phyloP scores from a whole-genome alignment of 2,329 filamentous ascomycete species.

The Xylaria sp. region DNA sequence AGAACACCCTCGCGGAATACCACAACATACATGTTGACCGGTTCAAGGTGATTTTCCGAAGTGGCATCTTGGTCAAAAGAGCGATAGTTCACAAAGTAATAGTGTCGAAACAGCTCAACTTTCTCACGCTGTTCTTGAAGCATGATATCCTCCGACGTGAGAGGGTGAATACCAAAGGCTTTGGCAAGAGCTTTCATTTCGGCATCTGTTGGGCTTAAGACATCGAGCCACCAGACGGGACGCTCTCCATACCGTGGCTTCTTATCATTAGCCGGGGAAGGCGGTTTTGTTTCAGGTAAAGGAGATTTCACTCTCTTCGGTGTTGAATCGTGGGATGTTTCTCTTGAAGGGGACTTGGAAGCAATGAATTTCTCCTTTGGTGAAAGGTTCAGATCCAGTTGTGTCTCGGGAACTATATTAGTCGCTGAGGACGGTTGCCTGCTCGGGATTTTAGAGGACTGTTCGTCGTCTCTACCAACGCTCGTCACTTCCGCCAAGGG shows the following conservation, averaged over 20 bases:
- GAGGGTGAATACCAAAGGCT: constrained; percentile 91
- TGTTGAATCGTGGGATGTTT: constrained; percentile 32
- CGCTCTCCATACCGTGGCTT: constrained; percentile 71
- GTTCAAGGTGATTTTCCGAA: constrained; percentile 89
- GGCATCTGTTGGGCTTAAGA: constrained; percentile 85
- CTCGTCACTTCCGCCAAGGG: constrained; percentile 39
- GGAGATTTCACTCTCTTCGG: constrained; percentile 35
- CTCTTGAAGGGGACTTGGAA: constrained; percentile 29
- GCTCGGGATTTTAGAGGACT: constrained; percentile 49
- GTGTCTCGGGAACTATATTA: constrained; percentile 28
- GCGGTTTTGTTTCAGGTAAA: constrained; percentile 18
- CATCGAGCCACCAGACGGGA: constrained; percentile 96
- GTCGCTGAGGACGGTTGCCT: constrained; percentile 52
- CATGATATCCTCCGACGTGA: constrained; percentile 96
- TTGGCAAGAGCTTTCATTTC: constrained; percentile 96
- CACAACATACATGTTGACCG: constrained; percentile 96
- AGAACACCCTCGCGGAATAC: constrained; percentile 96
- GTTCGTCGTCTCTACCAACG: constrained; percentile 45
- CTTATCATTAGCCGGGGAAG: constrained; percentile 36
- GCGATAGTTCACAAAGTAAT: constrained; percentile 98
- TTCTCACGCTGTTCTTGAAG: constrained; percentile 97
- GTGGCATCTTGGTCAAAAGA: constrained; percentile 94
- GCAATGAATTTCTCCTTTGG: constrained; percentile 22
- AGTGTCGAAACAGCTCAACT: constrained; percentile 94
- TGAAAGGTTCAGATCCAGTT: constrained; percentile 18